These are phyloP conservation scores for Oryza glumipatula DNA, from an alignment of 176 grass and related monocot genomes.

Conservation along the genomic window DNA sequence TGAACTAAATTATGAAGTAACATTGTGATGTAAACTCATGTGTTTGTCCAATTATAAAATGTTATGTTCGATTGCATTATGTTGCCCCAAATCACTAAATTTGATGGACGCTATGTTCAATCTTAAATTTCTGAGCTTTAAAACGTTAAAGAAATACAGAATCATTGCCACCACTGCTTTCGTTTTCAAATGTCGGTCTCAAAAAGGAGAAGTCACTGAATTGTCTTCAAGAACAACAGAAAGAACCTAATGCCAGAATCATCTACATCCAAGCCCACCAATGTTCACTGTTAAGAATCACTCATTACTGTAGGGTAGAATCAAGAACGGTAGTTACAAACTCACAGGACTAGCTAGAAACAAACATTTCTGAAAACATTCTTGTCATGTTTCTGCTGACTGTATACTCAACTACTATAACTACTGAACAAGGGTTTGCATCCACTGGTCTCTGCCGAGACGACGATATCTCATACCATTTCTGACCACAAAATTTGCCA, in stretches of 20 bases:
- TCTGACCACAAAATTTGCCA: neutral
- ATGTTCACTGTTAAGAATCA: conserved; percentile 30
- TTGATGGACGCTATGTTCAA: conserved; percentile 6
- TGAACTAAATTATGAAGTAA: conserved; percentile 29
- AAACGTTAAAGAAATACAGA: neutral
- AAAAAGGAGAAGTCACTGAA: conserved; percentile 33
- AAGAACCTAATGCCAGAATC: conserved; percentile 48
- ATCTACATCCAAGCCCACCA: conserved; percentile 36
- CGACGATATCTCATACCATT: neutral
- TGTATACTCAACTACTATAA: neutral
- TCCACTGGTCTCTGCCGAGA: neutral
- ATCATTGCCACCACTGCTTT: conserved; percentile 12
- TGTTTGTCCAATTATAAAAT: conserved; percentile 20
- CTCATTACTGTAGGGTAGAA: neutral
- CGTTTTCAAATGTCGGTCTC: neutral
- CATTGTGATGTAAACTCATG: conserved; percentile 31
- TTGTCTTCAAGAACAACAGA: conserved; percentile 38
- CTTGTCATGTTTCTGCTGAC: neutral
- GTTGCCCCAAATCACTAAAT: conserved; percentile 12
- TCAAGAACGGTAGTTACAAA: conserved; percentile 32
- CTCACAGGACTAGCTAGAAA: neutral
- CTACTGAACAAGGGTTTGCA: conserved; percentile 7
- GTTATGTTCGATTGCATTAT: neutral
- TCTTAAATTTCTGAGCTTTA: neutral
- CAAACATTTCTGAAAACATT: neutral